Evolutionary conservation across 495 filamentous ascomycete species (phyloP).

Genomic region (Letharia columbiana): DNA sequence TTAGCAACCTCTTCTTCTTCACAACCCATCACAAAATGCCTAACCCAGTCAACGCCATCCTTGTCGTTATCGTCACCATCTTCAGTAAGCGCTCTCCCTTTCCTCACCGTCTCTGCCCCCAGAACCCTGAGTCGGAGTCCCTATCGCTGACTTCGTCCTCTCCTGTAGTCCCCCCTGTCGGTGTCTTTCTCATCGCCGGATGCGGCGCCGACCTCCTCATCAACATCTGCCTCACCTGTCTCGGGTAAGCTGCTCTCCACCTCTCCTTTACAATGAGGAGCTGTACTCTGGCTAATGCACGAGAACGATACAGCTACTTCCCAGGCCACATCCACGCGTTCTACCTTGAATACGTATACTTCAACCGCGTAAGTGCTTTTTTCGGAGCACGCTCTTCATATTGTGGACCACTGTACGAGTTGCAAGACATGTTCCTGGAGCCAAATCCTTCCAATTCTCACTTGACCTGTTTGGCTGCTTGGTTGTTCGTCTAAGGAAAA

Average conservation of each 20-base stretch:
- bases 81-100: constrained; percentile 39
- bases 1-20: too few relatives aligned
- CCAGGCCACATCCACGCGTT: constrained; percentile 85
- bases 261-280: neutral
- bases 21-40: constrained; percentile 14
- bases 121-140: neutral
- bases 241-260: constrained; percentile 38
- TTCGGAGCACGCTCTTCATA: neutral
- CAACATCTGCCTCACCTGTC: constrained; percentile 53
- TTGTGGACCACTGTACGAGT: constrained; percentile 20
- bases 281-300: neutral
- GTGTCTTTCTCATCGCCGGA: constrained; percentile 54
- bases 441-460: neutral
- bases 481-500: neutral
- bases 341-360: constrained; percentile 86
- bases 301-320: constrained; percentile 45
- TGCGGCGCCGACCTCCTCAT: constrained; percentile 57
- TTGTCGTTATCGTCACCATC: constrained; percentile 50
- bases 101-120: neutral
- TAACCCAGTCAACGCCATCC: constrained; percentile 32
- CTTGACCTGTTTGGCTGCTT: neutral
- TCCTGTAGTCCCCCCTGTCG: constrained; percentile 50
- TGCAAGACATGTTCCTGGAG: constrained; percentile 26
- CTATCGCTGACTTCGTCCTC: neutral
- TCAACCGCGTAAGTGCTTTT: constrained; percentile 40